Conservation (phyloP, 2,329 filamentous ascomycete genomes). For the Ophiobolus disseminans region DNA sequence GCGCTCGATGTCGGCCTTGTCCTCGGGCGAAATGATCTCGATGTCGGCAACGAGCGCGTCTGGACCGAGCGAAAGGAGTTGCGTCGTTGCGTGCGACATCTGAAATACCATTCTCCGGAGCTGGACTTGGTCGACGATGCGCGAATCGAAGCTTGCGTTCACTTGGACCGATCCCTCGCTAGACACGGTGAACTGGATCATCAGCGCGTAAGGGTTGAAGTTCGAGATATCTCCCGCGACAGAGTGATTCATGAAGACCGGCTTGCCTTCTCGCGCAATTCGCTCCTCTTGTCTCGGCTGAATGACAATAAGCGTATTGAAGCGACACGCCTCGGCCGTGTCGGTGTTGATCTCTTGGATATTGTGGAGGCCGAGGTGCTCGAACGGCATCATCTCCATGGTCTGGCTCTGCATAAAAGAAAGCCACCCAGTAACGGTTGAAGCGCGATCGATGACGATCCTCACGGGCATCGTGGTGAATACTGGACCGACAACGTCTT, state of each 20-base stretch:
- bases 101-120: too few species aligned
- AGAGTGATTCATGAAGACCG: too few species aligned
- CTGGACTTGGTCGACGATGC: neutral
- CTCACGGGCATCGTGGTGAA: neutral
- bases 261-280: neutral
- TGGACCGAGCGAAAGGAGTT: too few species aligned
- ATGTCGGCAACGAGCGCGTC: too few species aligned
- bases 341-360: neutral
- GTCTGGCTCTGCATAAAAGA: neutral
- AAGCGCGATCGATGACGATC: neutral
- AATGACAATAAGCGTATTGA: neutral
- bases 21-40: too few species aligned
- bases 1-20: too few species aligned
- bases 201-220: neutral
- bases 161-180: neutral
- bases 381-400: neutral
- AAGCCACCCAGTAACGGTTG: neutral
- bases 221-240: neutral
- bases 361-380: neutral
- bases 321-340: neutral
- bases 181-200: neutral
- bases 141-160: neutral
- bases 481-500: neutral
- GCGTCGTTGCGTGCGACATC: too few species aligned
- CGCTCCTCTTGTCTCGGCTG: neutral